Percentiles rank a stretch among this genome's conserved stretches.
phyloP scores from a whole-genome alignment of 257 asterid genomes.

The Nicotiana otophora region DNA sequence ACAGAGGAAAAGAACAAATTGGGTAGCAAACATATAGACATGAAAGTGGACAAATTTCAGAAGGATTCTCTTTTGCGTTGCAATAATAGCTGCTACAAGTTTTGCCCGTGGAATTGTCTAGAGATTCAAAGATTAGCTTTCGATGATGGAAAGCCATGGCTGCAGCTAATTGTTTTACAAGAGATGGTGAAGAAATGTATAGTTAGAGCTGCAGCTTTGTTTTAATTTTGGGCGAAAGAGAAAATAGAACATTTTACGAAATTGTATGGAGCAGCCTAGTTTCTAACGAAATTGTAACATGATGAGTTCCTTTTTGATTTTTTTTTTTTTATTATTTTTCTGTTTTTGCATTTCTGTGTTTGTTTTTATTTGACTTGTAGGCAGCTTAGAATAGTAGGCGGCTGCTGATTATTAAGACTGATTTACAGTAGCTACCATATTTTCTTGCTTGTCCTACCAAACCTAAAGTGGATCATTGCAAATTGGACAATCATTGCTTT shows the following conservation, averaged over 20 bases:
- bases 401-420: background rate
- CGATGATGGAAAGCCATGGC: conserved; percentile 40
- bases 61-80: background rate
- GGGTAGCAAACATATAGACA: conserved; percentile 25
- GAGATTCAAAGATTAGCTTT: conserved; percentile 27
- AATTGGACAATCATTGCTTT: background rate
- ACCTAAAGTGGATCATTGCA: background rate
- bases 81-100: conserved; percentile 24
- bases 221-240: background rate
- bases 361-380: conserved; percentile 24
- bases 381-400: background rate
- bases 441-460: conserved; percentile 6
- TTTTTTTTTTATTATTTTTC: too few relatives aligned
- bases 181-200: background rate
- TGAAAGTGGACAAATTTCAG: conserved; percentile 18
- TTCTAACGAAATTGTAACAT: conserved; percentile 18
- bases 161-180: background rate
- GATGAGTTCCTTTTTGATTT: background rate
- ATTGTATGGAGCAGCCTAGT: conserved; percentile 12
- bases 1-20: conserved; percentile 4
- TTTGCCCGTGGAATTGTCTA: background rate
- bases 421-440: background rate
- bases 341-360: background rate
- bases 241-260: conserved; percentile 5
- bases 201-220: too few relatives aligned